These are phyloP conservation scores for Podospora sp. DNA, from an alignment of 495 filamentous ascomycete species.

Conservation along the genomic window DNA sequence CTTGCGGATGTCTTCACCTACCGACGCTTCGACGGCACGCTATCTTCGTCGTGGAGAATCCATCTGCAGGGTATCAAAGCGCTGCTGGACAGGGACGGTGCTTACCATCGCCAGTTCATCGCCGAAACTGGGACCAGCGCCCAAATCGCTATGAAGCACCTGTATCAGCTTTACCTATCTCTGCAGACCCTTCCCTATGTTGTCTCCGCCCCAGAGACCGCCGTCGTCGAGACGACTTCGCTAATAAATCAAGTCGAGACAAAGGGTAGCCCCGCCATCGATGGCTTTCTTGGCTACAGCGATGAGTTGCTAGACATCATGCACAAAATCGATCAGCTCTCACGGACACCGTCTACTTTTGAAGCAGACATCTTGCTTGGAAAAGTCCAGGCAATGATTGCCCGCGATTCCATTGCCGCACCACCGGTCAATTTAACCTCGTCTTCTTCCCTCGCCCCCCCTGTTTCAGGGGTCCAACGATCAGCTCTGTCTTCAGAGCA, in stretches of 20 bases:
- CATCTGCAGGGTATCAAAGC: conserved; percentile 26
- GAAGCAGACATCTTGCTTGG: conserved; percentile 27
- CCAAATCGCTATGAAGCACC: conserved; percentile 27
- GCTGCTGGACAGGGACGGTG: conserved; percentile 19
- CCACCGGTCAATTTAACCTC: conserved; percentile 18
- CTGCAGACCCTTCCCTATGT: conserved; percentile 27
- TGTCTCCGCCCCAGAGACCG: neutral
- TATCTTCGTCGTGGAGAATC: conserved; percentile 28
- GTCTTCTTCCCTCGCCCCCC: neutral
- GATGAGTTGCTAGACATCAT: conserved; percentile 26
- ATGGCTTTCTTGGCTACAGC: conserved; percentile 29
- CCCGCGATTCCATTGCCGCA: conserved; percentile 20
- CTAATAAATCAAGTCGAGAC: neutral
- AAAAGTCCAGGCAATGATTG: conserved; percentile 23
- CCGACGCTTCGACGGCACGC: conserved; percentile 17
- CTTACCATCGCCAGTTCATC: conserved; percentile 1
- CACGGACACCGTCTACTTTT: conserved; percentile 2
- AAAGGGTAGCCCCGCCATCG: conserved; percentile 21
- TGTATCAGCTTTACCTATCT: conserved; percentile 27
- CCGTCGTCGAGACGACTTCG: neutral
- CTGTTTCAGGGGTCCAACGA: neutral
- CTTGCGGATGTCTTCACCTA: conserved; percentile 30
- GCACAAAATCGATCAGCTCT: conserved; percentile 24
- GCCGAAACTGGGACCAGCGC: conserved; percentile 1
- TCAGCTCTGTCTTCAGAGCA: neutral